Evolutionary conservation across 352 stramenopile species (phyloP).

Genomic region (Globisporangium ultimum): DNA sequence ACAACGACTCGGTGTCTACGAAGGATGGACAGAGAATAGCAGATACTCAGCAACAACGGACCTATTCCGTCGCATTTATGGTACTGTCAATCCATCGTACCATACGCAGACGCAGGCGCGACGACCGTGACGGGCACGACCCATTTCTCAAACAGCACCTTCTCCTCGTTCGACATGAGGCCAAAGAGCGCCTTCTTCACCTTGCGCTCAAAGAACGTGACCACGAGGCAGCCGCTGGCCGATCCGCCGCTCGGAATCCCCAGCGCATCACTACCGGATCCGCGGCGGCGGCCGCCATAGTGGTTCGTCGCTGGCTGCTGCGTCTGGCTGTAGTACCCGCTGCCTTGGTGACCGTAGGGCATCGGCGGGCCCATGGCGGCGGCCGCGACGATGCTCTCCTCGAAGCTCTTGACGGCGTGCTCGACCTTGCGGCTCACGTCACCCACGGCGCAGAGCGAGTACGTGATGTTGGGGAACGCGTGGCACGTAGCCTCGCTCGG

Average conservation of each 20-base stretch:
- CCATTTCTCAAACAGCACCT: constrained; percentile 86
- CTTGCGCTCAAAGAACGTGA: constrained; percentile 79
- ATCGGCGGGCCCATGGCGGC: constrained; percentile 9
- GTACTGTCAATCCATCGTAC: constrained; percentile 9
- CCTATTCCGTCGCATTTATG: neutral
- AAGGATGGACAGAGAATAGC: neutral
- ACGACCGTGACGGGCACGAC: constrained; percentile 63
- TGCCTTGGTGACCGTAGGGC: constrained; percentile 16
- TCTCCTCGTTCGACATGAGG: constrained; percentile 84
- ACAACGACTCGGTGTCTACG: constrained; percentile 42
- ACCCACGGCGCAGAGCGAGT: constrained; percentile 71
- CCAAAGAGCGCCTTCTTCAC: constrained; percentile 83
- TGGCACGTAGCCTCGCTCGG: constrained; percentile 76
- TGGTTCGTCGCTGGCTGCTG: constrained; percentile 1
- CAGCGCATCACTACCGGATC: constrained; percentile 15
- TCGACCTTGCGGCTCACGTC: constrained; percentile 82
- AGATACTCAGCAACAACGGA: neutral
- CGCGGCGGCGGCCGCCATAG: constrained; percentile 27
- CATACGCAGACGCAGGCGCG: constrained; percentile 36
- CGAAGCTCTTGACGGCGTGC: constrained; percentile 53
- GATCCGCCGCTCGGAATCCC: constrained; percentile 11
- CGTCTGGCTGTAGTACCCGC: constrained; percentile 12
- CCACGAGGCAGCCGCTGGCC: constrained; percentile 44
- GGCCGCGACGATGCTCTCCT: constrained; percentile 37
- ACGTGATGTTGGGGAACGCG: constrained; percentile 71